These are phyloP conservation scores for Colletotrichum sp. DNA, from an alignment of 2,329 filamentous ascomycete species.

Conservation along the genomic window DNA sequence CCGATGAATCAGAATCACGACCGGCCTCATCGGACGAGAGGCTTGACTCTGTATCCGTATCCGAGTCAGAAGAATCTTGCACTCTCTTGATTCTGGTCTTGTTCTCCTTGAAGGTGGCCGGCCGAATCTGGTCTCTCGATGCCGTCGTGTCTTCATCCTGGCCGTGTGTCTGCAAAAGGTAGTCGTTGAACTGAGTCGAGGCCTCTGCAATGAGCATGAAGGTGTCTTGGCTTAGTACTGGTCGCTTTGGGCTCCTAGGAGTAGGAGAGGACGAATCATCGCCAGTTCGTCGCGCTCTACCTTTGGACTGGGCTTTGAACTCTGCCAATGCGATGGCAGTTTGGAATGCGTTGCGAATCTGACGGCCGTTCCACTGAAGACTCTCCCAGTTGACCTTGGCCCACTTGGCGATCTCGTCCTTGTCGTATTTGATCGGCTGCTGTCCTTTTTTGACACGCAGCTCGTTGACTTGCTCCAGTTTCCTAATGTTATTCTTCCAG, in stretches of 20 bases:
- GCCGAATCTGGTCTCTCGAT: neutral
- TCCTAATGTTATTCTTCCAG: conserved; percentile 7
- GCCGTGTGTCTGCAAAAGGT: neutral
- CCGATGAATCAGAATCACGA: no score
- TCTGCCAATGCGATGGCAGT: conserved; percentile 50
- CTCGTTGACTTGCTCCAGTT: neutral
- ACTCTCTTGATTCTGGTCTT: neutral
- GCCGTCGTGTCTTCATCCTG: neutral
- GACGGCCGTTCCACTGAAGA: conserved; percentile 43
- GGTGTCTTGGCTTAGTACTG: neutral
- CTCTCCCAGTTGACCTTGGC: neutral
- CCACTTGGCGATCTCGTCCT: neutral
- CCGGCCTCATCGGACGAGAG: no score
- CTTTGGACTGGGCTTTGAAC: conserved; percentile 35
- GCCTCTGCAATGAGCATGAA: neutral
- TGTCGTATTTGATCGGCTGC: neutral
- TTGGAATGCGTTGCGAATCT: conserved; percentile 49
- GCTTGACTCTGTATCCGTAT: neutral
- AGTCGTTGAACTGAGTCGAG: neutral
- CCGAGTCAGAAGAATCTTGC: neutral
- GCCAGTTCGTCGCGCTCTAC: neutral
- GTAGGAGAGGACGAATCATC: neutral
- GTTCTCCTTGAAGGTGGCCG: neutral
- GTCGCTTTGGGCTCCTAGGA: neutral
- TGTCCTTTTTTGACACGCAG: neutral